Evolutionary conservation across 805 yeast genomes (phyloP).

Genomic region (Wickerhamiella bombiphila): DNA sequence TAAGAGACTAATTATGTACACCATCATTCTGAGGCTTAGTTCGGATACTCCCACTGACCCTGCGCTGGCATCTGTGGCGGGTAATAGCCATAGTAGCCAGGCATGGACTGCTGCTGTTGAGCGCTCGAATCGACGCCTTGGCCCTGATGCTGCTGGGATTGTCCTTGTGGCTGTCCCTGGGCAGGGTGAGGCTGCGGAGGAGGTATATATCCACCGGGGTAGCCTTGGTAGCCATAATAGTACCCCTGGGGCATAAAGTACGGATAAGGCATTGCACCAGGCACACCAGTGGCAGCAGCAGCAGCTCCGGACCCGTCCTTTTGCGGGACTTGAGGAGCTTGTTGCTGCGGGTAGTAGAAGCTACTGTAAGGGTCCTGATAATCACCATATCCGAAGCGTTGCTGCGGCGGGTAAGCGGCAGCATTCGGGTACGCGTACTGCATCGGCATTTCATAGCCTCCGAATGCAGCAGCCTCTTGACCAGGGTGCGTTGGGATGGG

Average conservation of each 20-base stretch:
- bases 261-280: not conserved
- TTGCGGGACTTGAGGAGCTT: conserved; percentile 3
- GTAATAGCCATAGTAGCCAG: conserved; percentile 3
- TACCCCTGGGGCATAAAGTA: conserved; percentile 1
- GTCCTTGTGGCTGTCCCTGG: conserved; percentile 3
- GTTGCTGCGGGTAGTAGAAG: conserved; percentile 3
- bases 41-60: conserved; percentile 1
- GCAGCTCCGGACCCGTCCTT: conserved; percentile 4
- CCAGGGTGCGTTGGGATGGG: not conserved
- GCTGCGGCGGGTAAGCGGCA: not conserved
- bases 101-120: no score
- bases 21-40: no score
- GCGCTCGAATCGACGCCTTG: conserved; percentile 4
- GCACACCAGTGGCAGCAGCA: not conserved
- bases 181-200: conserved; percentile 3
- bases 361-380: conserved; percentile 1
- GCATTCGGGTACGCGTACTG: conserved; percentile 1
- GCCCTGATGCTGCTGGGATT: conserved; percentile 6
- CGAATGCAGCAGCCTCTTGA: not conserved
- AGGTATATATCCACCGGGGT: conserved; percentile 5
- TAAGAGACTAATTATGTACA: no score
- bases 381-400: conserved; percentile 2
- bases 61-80: not conserved
- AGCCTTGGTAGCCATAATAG: conserved; percentile 1
- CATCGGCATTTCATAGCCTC: not conserved